Evolutionary conservation across 2,329 filamentous ascomycete genomes (phyloP).

Genomic region (Neonectria hederae): DNA sequence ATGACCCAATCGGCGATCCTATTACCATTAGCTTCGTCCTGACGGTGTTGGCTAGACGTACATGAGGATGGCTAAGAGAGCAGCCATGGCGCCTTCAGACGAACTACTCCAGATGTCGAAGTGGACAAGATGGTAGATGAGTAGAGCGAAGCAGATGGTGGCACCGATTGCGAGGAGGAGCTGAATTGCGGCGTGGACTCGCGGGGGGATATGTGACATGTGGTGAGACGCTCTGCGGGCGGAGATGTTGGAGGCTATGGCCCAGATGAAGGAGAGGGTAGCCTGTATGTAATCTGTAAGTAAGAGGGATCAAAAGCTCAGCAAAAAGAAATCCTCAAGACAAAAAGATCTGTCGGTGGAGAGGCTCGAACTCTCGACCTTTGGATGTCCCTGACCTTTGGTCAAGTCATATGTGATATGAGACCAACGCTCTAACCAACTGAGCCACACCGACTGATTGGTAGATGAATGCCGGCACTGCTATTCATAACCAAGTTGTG

Average conservation of each 20-base stretch:
- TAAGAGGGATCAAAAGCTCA: not conserved
- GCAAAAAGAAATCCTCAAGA: not conserved
- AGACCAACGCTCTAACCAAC: slow-evolving; percentile 28
- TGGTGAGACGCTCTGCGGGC: slow-evolving; percentile 29
- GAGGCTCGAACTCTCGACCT: slow-evolving; percentile 28
- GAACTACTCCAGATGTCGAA: slow-evolving; percentile 29
- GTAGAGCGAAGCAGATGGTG: slow-evolving; percentile 34
- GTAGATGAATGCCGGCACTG: not conserved
- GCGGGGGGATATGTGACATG: slow-evolving; percentile 33
- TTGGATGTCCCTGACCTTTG: slow-evolving; percentile 24
- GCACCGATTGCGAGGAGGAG: slow-evolving; percentile 37
- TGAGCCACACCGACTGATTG: slow-evolving; percentile 25
- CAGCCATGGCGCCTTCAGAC: slow-evolving; percentile 34
- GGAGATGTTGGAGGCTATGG: slow-evolving; percentile 36
- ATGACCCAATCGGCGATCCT: slow-evolving; percentile 36
- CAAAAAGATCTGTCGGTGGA: slow-evolving; percentile 16
- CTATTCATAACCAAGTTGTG: slow-evolving; percentile 13
- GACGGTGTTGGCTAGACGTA: slow-evolving; percentile 9
- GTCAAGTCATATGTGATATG: slow-evolving; percentile 24
- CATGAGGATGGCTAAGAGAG: slow-evolving; percentile 38
- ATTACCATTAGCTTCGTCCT: not conserved
- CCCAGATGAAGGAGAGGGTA: slow-evolving; percentile 33
- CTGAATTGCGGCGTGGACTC: slow-evolving; percentile 30
- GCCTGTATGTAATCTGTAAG: slow-evolving; percentile 16
- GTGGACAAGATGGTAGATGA: slow-evolving; percentile 33